Evolutionary conservation across 108 stramenopile genomes (phyloP).

Genomic region (Pseudonitzschia multistriata): DNA sequence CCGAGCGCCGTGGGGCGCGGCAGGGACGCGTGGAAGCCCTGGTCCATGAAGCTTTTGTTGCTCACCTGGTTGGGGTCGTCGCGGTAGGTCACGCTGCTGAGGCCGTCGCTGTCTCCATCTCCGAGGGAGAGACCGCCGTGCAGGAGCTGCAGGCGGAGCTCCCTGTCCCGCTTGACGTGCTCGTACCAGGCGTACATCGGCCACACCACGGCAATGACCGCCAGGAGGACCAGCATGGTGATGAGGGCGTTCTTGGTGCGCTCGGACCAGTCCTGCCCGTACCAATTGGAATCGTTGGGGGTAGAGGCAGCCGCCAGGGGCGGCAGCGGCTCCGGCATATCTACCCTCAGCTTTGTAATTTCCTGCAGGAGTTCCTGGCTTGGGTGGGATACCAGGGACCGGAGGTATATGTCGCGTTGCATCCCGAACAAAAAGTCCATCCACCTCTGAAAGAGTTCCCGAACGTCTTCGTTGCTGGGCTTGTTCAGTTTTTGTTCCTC

Average conservation of each 20-base stretch:
- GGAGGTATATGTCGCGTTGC: slow-evolving; percentile 16
- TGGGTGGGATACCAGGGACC: neutral
- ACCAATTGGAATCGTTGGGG: neutral
- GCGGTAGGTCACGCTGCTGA: neutral
- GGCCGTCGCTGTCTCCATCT: neutral
- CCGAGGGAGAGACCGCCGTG: neutral
- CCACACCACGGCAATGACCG: slow-evolving; percentile 2
- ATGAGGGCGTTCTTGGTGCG: slow-evolving; percentile 25
- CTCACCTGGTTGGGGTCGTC: neutral
- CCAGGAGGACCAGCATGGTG: slow-evolving; percentile 10
- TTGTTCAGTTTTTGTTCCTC: neutral
- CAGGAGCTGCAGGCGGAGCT: neutral
- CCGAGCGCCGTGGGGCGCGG: slow-evolving; percentile 17
- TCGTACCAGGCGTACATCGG: slow-evolving; percentile 10
- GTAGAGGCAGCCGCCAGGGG: neutral
- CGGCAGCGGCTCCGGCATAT: neutral
- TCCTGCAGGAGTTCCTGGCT: slow-evolving; percentile 23
- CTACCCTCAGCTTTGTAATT: slow-evolving; percentile 13
- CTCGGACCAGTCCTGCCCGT: slow-evolving; percentile 19
- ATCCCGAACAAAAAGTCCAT: slow-evolving; percentile 18
- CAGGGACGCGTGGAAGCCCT: neutral
- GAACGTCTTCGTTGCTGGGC: slow-evolving; percentile 25
- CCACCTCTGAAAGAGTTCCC: slow-evolving; percentile 19
- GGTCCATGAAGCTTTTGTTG: neutral
- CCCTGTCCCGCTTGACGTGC: neutral